Evolutionary conservation across 78 protist genomes (phyloP).

Genomic region (Planoprotostelium fungivorum): DNA sequence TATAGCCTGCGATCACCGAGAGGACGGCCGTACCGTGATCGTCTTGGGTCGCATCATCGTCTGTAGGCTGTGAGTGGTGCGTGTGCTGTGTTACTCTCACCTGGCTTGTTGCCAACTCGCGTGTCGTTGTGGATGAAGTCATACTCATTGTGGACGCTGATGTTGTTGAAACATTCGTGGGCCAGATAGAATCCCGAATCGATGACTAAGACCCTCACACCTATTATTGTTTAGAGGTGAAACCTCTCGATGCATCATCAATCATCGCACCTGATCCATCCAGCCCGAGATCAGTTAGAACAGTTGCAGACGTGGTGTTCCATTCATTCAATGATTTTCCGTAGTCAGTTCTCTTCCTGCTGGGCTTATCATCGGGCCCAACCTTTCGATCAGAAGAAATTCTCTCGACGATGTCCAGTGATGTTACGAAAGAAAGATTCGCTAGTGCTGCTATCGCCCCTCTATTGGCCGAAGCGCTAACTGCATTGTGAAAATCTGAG

Average conservation of each 20-base stretch:
- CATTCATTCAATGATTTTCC: background rate
- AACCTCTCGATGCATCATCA: background rate
- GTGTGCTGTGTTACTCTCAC: background rate
- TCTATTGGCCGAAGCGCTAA: background rate
- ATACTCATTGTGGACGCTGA: slow-evolving; percentile 14
- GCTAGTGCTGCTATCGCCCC: background rate
- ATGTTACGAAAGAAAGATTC: background rate
- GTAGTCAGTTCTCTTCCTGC: background rate
- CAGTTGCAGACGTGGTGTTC: background rate
- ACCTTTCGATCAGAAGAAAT: background rate
- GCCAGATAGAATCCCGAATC: slow-evolving; percentile 53
- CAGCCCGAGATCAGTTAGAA: background rate
- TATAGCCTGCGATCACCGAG: slow-evolving; percentile 31
- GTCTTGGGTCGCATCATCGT: background rate
- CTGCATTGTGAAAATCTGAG: background rate
- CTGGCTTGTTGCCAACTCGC: background rate
- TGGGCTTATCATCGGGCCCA: background rate
- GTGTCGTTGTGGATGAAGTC: slow-evolving; percentile 30
- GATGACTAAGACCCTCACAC: slow-evolving; percentile 25
- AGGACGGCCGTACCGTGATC: slow-evolving; percentile 7
- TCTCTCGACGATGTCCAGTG: background rate
- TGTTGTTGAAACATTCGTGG: slow-evolving; percentile 25
- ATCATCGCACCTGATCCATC: background rate
- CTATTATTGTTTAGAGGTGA: background rate
- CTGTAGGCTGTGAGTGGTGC: background rate